Percentiles rank a stretch among this genome's conserved stretches.
Conservation (phyloP, 2,329 filamentous ascomycete genomes). For the Raffaelea ambrosiae region DNA sequence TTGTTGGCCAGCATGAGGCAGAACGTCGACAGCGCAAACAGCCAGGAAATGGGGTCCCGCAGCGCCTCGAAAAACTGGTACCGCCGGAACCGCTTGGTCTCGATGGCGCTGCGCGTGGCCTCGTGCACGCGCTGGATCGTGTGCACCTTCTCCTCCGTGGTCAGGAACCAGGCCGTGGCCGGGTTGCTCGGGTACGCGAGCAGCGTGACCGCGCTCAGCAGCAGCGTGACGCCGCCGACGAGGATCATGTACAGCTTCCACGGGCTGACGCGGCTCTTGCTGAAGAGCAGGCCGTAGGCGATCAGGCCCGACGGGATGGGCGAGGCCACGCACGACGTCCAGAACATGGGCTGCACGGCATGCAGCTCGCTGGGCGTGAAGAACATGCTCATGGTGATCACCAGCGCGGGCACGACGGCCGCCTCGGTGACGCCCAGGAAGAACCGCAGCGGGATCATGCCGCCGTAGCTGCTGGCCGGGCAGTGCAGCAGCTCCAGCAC, state of each 20-base stretch:
- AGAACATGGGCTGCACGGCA: constrained; percentile 24
- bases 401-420: constrained; percentile 27
- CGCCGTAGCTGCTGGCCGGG: constrained; percentile 24
- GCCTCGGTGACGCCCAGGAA: constrained; percentile 19
- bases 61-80: constrained; percentile 14
- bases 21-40: constrained; percentile 19
- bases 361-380: constrained; percentile 26
- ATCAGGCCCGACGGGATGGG: constrained; percentile 29
- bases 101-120: constrained; percentile 25
- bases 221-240: constrained; percentile 24
- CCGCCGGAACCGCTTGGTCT: constrained; percentile 27
- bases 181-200: constrained; percentile 20
- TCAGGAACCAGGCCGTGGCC: constrained; percentile 13
- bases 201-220: constrained; percentile 25
- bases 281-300: constrained; percentile 31
- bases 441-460: constrained; percentile 26
- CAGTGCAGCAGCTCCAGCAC: constrained; percentile 29
- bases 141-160: constrained; percentile 13
- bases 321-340: constrained; percentile 22
- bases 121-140: constrained; percentile 21
- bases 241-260: constrained; percentile 32
- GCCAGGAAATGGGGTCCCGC: constrained; percentile 15
- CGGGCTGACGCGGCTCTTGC: constrained; percentile 20
- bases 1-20: constrained; percentile 28
- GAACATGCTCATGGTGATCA: constrained; percentile 31